These are phyloP conservation scores for Helicostylum pulchrum DNA, from an alignment of 192 early-diverging fungal genomes.

Conservation along the genomic window DNA sequence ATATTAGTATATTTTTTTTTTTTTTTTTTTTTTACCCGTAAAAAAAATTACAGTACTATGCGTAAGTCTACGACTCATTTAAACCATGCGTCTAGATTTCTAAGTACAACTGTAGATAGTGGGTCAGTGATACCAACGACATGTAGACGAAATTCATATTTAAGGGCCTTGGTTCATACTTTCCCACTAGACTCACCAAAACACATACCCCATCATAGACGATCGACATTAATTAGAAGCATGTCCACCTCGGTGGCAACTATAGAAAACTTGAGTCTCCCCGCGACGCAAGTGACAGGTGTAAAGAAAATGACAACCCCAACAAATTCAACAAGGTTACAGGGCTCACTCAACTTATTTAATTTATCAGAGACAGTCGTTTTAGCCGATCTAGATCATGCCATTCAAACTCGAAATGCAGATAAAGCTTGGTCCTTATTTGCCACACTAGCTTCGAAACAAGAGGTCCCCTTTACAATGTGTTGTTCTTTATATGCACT, in stretches of 20 bases:
- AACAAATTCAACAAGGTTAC: not conserved
- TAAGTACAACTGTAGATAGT: not conserved
- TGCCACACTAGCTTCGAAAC: constrained; percentile 2
- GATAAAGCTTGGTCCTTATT: constrained; percentile 24
- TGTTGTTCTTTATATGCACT: constrained; percentile 22
- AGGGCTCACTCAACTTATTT: constrained; percentile 11
- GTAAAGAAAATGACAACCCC: not conserved
- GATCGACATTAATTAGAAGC: not conserved
- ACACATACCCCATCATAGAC: not conserved
- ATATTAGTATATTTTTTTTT: not conserved
- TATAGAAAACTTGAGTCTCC: not conserved
- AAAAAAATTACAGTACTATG: constrained; percentile 8
- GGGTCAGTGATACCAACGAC: not conserved
- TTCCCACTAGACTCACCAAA: constrained; percentile 2
- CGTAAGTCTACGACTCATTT: constrained; percentile 22
- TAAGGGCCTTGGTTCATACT: constrained; percentile 4
- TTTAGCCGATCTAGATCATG: constrained; percentile 7
- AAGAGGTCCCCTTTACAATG: constrained; percentile 15
- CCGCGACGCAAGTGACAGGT: not conserved
- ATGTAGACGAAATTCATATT: constrained; percentile 12
- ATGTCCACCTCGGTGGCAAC: constrained; percentile 7
- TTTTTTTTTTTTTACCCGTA: not conserved
- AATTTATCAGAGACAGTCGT: constrained; percentile 6
- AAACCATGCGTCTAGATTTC: constrained; percentile 18
- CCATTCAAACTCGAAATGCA: constrained; percentile 20